phyloP scores from a whole-genome alignment of 345 rosid genomes.

The Citrus unshiu region DNA sequence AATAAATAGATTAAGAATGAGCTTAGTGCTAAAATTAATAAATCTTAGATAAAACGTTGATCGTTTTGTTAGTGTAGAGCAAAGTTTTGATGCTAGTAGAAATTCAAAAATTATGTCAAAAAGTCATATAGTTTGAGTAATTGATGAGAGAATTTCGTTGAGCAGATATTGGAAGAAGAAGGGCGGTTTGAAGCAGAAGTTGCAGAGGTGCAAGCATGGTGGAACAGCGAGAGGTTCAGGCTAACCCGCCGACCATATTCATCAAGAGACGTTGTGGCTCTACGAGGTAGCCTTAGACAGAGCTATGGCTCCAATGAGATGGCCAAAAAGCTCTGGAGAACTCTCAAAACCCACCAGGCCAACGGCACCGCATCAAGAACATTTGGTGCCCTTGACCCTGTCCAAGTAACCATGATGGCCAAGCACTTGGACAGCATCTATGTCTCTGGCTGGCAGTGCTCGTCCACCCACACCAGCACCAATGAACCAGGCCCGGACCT shows the following conservation, averaged over 20 bases:
- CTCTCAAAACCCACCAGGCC: constrained; percentile 87
- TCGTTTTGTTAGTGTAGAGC: not conserved
- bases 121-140: not conserved
- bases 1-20: not conserved
- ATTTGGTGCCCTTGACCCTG: constrained; percentile 91
- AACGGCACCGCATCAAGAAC: constrained; percentile 91
- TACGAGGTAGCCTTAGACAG: constrained; percentile 79
- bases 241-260: constrained; percentile 77
- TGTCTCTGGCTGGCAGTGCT: constrained; percentile 99
- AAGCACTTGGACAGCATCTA: constrained; percentile 83
- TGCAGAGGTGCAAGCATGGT: constrained; percentile 95
- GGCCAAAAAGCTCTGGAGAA: constrained; percentile 88
- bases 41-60: not conserved
- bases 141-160: not conserved
- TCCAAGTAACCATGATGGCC: constrained; percentile 97
- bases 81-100: not conserved
- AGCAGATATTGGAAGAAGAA: constrained; percentile 89
- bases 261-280: constrained; percentile 81
- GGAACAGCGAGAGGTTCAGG: constrained; percentile 96
- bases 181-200: constrained; percentile 86
- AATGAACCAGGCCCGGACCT: constrained; percentile 98
- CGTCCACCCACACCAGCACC: constrained; percentile 88
- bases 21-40: not conserved
- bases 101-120: not conserved
- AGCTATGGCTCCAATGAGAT: constrained; percentile 81